These are phyloP conservation scores for Colletotrichum navitas DNA, from an alignment of 2,329 filamentous ascomycete genomes.

Conservation along the genomic window DNA sequence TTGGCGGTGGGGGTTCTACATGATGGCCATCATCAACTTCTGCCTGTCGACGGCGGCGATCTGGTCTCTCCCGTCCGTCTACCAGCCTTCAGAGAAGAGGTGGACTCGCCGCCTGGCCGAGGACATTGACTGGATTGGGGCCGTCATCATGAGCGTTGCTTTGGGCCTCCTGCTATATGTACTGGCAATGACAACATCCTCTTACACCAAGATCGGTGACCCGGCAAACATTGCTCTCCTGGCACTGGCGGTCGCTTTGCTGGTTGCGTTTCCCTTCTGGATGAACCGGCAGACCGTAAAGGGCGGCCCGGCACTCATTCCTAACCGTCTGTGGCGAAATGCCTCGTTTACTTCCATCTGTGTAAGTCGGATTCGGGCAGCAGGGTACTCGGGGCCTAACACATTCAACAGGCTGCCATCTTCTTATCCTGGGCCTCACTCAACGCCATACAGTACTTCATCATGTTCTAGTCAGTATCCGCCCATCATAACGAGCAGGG, in stretches of 20 bases:
- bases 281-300: conserved; percentile 62
- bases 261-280: conserved; percentile 68
- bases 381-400: not conserved
- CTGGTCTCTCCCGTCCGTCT: conserved; percentile 52
- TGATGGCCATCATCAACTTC: conserved; percentile 54
- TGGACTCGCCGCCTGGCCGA: conserved; percentile 48
- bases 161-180: conserved; percentile 65
- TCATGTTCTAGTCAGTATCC: conserved; percentile 58
- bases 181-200: conserved; percentile 59
- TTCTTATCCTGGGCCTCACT: conserved; percentile 60
- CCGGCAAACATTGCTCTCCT: conserved; percentile 60
- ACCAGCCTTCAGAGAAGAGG: conserved; percentile 43
- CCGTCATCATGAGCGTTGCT: conserved; percentile 57
- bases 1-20: conserved; percentile 61
- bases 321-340: conserved; percentile 71
- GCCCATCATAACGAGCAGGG: not conserved
- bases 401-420: conserved; percentile 52
- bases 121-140: conserved; percentile 68
- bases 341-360: conserved; percentile 67
- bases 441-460: conserved; percentile 63
- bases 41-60: conserved; percentile 53
- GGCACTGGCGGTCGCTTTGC: conserved; percentile 54
- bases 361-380: conserved; percentile 8
- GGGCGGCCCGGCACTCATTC: conserved; percentile 67
- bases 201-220: conserved; percentile 54